These are phyloP conservation scores for Prunella vulgaris DNA, from an alignment of 257 asterid species.

Conservation along the genomic window DNA sequence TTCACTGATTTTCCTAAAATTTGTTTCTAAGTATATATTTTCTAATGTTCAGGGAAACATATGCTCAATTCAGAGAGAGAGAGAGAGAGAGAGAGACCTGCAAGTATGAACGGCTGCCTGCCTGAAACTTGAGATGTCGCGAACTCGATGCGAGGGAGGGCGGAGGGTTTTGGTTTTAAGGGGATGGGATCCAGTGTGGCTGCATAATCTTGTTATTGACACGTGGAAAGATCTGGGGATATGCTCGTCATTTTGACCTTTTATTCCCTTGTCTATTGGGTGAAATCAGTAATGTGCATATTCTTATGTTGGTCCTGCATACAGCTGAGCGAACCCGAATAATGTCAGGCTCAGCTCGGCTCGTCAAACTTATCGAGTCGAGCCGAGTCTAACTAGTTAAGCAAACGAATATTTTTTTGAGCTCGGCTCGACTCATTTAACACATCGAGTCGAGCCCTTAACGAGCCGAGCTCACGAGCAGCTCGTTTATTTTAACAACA, in stretches of 20 bases:
- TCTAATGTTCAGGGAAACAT: not conserved
- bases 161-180: constrained; percentile 28
- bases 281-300: not conserved
- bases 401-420: too few species aligned
- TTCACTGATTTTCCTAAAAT: not conserved
- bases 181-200: not conserved
- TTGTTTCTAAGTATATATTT: not conserved
- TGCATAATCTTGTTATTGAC: not conserved
- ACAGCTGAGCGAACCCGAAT: too few species aligned
- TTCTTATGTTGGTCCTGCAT: not conserved
- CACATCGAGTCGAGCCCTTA: too few species aligned
- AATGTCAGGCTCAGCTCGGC: too few species aligned
- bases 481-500: too few species aligned
- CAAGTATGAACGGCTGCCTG: constrained; percentile 19
- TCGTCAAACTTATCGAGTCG: too few species aligned
- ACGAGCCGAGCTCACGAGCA: too few species aligned
- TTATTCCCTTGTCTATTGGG: not conserved
- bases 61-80: not conserved
- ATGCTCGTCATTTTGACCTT: not conserved
- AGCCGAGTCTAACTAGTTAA: too few species aligned
- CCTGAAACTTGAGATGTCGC: constrained; percentile 5
- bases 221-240: constrained; percentile 4
- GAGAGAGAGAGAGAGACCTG: constrained; percentile 23
- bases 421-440: too few species aligned
- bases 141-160: not conserved